Evolutionary conservation across 176 grass and related monocot species (phyloP).

Genomic region (Panicum miliaceum): DNA sequence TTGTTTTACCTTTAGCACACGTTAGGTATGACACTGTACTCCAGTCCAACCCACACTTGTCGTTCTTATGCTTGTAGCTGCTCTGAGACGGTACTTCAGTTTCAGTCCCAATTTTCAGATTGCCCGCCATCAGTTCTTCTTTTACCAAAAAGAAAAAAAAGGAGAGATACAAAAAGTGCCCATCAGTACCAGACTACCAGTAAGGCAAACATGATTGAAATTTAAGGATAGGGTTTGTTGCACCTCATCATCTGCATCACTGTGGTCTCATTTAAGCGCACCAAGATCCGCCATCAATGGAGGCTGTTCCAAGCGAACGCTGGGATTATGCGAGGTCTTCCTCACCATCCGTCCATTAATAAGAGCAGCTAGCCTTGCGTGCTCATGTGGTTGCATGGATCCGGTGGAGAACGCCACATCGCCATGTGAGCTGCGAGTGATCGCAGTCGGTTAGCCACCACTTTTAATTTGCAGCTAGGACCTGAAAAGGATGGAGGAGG

Average conservation of each 20-base stretch:
- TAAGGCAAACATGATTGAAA: not conserved
- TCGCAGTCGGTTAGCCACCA: not conserved
- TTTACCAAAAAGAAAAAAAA: not conserved
- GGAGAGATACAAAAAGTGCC: not conserved
- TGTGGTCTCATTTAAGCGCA: slow-evolving; percentile 39
- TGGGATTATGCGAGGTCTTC: slow-evolving; percentile 19
- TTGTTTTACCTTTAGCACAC: not conserved
- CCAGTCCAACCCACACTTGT: not conserved
- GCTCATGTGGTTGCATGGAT: not conserved
- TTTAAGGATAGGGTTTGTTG: not conserved
- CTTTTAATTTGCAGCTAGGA: not conserved
- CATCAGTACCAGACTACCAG: not conserved
- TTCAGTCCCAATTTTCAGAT: not conserved
- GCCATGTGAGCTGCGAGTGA: not conserved
- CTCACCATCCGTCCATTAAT: slow-evolving; percentile 25
- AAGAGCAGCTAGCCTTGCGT: not conserved
- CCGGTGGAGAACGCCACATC: not conserved
- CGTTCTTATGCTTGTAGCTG: not conserved
- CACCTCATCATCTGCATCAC: slow-evolving; percentile 1
- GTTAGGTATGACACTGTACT: not conserved
- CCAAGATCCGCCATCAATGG: slow-evolving; percentile 26
- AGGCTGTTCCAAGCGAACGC: not conserved
- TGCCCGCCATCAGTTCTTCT: not conserved
- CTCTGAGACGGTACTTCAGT: not conserved
- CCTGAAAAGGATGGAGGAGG: not conserved